Conservation (phyloP, 164 flowering plant genomes). For the Tetracentron sinense region DNA sequence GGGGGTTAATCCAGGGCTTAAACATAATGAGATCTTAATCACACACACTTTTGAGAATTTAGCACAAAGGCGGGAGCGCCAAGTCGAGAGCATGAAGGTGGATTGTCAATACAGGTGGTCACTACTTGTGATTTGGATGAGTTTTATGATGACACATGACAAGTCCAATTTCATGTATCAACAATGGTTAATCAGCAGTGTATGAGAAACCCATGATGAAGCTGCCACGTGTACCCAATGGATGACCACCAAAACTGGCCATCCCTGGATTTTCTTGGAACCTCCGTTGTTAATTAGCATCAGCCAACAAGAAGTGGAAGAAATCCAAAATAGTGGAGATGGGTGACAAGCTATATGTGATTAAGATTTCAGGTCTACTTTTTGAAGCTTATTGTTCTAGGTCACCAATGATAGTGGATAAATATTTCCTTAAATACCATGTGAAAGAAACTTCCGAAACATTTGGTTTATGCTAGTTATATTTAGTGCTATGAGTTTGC, state of each 20-base stretch:
- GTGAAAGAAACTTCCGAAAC: not conserved
- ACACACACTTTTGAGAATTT: too few relatives aligned
- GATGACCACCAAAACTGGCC: not conserved
- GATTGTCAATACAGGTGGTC: too few relatives aligned
- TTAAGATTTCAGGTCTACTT: not conserved
- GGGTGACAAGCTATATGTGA: not conserved
- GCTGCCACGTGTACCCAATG: not conserved
- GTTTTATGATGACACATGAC: too few relatives aligned
- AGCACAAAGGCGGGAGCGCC: too few relatives aligned
- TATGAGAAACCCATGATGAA: not conserved
- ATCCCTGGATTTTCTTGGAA: not conserved
- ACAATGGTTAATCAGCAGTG: not conserved
- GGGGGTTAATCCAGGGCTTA: too few relatives aligned
- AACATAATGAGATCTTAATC: too few relatives aligned
- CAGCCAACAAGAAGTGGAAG: not conserved
- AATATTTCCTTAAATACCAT: too few relatives aligned
- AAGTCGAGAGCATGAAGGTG: too few relatives aligned
- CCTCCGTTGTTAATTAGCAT: not conserved
- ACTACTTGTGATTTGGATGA: too few relatives aligned
- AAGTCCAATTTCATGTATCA: too few relatives aligned
- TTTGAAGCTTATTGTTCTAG: not conserved
- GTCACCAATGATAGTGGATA: not conserved
- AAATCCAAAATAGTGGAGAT: not conserved
- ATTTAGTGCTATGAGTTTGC: not conserved
- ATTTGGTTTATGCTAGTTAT: not conserved